Evolutionary conservation across 2,329 filamentous ascomycete genomes (phyloP).

Genomic region (Microcyclosporella mali): DNA sequence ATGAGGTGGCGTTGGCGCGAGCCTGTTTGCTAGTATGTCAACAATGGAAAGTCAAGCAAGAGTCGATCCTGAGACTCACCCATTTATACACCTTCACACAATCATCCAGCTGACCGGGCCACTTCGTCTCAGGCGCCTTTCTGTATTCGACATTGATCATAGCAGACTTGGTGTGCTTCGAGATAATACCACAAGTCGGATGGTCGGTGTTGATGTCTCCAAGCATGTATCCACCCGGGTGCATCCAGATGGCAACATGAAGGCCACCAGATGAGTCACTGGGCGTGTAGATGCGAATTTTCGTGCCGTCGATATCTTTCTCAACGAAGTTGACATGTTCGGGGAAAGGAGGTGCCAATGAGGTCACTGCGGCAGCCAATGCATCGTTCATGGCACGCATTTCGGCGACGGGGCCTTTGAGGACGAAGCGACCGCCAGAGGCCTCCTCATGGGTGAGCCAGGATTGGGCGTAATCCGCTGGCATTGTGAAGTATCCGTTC

Average conservation of each 20-base stretch:
- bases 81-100: conserved; percentile 34
- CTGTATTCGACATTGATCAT: conserved; percentile 39
- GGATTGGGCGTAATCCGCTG: conserved; percentile 16
- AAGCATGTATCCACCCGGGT: conserved; percentile 24
- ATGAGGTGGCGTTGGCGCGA: conserved; percentile 19
- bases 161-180: conserved; percentile 19
- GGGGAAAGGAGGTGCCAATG: conserved; percentile 14
- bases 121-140: conserved; percentile 41
- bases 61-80: conserved; percentile 21
- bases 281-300: conserved; percentile 20
- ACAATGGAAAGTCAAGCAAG: too few species aligned
- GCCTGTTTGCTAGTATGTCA: conserved; percentile 10
- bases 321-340: conserved; percentile 20
- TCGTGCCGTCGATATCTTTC: conserved; percentile 20
- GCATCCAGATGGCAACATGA: conserved; percentile 18
- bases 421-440: conserved; percentile 18
- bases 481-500: conserved; percentile 4
- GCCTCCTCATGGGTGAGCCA: conserved; percentile 21
- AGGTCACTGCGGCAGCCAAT: conserved; percentile 13
- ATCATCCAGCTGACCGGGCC: conserved; percentile 41
- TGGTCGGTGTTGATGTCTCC: conserved; percentile 23
- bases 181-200: conserved; percentile 18
- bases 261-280: conserved; percentile 16
- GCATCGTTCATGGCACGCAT: conserved; percentile 19
- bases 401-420: conserved; percentile 19